Evolutionary conservation across 495 filamentous ascomycete species (phyloP), one percentile per base, ranked within the genome.

Genomic region (Lasiosphaeriaceae sp.): DNA sequence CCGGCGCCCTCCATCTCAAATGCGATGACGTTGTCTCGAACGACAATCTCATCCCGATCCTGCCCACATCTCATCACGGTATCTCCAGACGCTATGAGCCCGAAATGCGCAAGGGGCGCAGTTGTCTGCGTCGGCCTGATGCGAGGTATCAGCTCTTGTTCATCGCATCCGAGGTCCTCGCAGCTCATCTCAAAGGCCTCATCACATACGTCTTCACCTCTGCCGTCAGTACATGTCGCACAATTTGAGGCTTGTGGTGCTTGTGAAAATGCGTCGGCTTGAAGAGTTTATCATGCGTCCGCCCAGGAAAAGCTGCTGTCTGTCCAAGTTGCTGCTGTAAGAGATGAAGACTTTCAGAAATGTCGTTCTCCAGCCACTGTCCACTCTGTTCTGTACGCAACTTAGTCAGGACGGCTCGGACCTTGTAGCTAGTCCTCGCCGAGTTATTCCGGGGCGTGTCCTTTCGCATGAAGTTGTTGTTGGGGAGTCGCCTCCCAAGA

Each of bases 1-100:
- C 74, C 75, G 6, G 75, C 73, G 0, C 70, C 75, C 57, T 77
- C 74, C 73, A 77, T 78, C 55, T 77, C 74, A 39, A 78, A 75
- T 8, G 63, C 72, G 49, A 76, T 69, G 11, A 76, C 56, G 8
- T 63, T 21, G 16, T 47, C 7, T 5, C 44, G 19, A 1, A 12
- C 8, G 3, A 61, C 60, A 14, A 71, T 50, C 11, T 53, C 29
- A 43, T 72, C 70, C 11, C 71, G 64, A 41, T 62, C 31, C 9
- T 48, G 12, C 0, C 64, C 68, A 6, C 59, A 66, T 39, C 61
- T 66, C 58, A 73, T 67, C 8, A 70, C 63, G 7, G 50, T 59
- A 39, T 73, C 68, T n/a, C 70, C 65, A 31, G 63, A 68, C 16
- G 56, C 62, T 14, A 70, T 51, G 2, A 45, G 26, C 1, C 70